Evolutionary conservation across 2,329 filamentous ascomycete species (phyloP), one percentile per base, ranked within the genome.

Genomic region (Clonostachys solani): DNA sequence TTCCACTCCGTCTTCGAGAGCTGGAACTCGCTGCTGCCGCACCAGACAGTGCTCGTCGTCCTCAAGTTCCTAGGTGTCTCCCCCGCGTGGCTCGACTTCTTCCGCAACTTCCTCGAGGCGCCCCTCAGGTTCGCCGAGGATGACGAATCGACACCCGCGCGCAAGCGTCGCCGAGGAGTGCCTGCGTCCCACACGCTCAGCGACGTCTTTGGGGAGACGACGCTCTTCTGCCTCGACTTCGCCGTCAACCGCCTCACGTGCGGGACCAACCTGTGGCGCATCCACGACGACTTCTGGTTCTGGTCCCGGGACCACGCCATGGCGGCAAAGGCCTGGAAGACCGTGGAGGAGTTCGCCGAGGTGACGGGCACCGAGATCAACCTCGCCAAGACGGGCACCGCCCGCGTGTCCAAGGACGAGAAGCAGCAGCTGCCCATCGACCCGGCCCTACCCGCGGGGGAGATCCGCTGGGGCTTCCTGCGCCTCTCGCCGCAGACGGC

Each of bases 211-310:
- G 77, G 80, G 1, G 84, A 87, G 57, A 63, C 71, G 0, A 65
- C 83, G 1, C 63, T 87, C 0, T 87, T 87, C 55, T 82, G 78
- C 49, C 74, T 87, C 53, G 84, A 87, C 56, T 82, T 81, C 55
- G 72, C 81, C 0, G 73, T 87, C 47, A 86, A 85, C 48, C 74
- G 78, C 49, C 63, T 67, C 2, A 81, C 82, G 0, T 55, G 62
- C 6, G 81, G 81, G 0, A 64, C 67, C 2, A 67, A 72, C n/a
- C 61, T 86, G 12, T 83, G 83, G 58, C 77, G 84, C 12, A 67
- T 85, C 36, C 75, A 84, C 45, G 83, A 86, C 51, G 81, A 86
- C 52, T 70, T 86, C 45, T 87, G 82, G 83, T 81, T 86, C 57
- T 86, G 82, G 81, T 55, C 70, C 53, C 74, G 76, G 9, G 69